Conservation (phyloP, 2,329 filamentous ascomycete species). For the Nothophaeocryptopus gaeumannii region DNA sequence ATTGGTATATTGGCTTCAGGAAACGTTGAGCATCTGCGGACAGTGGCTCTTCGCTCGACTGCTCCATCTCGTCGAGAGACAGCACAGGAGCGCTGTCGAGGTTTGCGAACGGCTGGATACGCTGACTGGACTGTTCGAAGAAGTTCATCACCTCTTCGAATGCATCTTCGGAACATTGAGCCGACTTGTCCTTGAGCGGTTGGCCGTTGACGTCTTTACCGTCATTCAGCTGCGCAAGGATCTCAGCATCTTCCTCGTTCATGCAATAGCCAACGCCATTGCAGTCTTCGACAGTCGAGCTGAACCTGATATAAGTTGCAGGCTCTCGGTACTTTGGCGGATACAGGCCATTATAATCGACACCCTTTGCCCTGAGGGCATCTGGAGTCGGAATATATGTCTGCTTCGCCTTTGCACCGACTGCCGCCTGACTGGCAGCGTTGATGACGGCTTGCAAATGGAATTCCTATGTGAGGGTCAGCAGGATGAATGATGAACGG, state of each 20-base stretch:
- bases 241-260: conserved; percentile 83
- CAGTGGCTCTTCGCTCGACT: conserved; percentile 58
- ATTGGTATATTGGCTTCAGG: conserved; percentile 79
- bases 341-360: conserved; percentile 89
- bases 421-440: conserved; percentile 53
- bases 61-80: conserved; percentile 57
- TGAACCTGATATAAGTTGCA: conserved; percentile 93
- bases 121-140: conserved; percentile 81
- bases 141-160: conserved; percentile 94
- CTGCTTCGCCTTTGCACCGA: conserved; percentile 58
- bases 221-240: conserved; percentile 78
- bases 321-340: conserved; percentile 76
- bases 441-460: conserved; percentile 85
- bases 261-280: conserved; percentile 90
- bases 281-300: conserved; percentile 95
- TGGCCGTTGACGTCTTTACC: conserved; percentile 56
- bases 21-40: conserved; percentile 55
- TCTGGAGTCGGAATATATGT: conserved; percentile 68
- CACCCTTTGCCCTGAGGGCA: conserved; percentile 55
- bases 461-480: conserved; percentile 66
- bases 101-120: conserved; percentile 82
- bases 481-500: neutral
- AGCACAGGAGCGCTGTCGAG: conserved; percentile 83
- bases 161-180: conserved; percentile 78
- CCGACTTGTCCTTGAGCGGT: conserved; percentile 36